Conservation (phyloP, 192 early-diverging fungal species). For the Linnemannia hyalina region DNA sequence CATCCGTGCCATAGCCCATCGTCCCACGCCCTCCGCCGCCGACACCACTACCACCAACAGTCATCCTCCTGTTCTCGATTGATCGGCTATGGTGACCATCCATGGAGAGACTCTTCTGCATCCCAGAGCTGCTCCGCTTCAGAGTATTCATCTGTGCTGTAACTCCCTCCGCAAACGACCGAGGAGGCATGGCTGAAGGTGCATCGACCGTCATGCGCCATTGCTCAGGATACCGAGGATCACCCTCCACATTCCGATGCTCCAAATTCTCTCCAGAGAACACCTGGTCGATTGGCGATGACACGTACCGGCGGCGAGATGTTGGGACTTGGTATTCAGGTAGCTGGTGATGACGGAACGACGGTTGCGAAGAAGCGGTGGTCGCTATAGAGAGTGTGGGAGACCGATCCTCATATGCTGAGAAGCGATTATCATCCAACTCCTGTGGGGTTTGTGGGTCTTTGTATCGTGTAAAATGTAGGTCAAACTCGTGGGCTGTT, state of each 20-base stretch:
- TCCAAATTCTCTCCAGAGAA: neutral
- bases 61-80: neutral
- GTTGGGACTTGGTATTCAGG: neutral
- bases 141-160: slow-evolving; percentile 5
- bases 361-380: neutral
- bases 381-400: neutral
- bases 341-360: neutral
- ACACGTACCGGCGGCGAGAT: neutral
- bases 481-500: slow-evolving; percentile 9
- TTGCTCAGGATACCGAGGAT: neutral
- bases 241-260: neutral
- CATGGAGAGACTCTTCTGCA: slow-evolving; percentile 16
- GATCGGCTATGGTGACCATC: neutral
- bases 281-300: neutral
- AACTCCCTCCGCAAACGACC: slow-evolving; percentile 7
- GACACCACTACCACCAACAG: neutral
- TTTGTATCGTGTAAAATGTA: neutral
- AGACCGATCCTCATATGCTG: neutral
- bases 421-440: neutral
- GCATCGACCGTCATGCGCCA: neutral
- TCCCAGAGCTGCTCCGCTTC: slow-evolving; percentile 35
- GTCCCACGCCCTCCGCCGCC: neutral
- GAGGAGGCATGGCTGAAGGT: neutral
- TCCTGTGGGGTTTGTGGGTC: neutral
- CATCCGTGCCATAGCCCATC: neutral